phyloP scores from a whole-genome alignment of 106 monocot genomes.

The Ottelia alismoides region DNA sequence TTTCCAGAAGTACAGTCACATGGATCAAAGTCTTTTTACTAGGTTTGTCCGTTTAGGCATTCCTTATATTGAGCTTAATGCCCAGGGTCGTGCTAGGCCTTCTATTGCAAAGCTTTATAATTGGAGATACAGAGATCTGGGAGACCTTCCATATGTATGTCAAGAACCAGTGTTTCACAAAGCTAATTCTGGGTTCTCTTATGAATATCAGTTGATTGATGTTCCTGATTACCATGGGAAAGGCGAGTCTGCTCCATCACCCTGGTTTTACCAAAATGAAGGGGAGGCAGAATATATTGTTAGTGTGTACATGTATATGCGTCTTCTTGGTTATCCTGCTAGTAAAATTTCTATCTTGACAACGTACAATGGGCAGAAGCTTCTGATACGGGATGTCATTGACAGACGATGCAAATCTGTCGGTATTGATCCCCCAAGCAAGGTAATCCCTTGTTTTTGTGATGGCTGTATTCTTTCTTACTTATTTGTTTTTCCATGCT shows the following conservation, averaged over 20 bases:
- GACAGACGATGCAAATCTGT: slow-evolving; percentile 63
- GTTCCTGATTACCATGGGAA: slow-evolving; percentile 79
- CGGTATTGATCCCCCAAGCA: slow-evolving; percentile 90
- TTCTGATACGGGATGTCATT: slow-evolving; percentile 96
- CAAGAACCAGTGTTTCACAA: slow-evolving; percentile 67
- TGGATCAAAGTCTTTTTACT: slow-evolving; percentile 98
- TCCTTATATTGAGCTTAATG: slow-evolving; percentile 97
- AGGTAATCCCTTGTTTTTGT: slow-evolving; percentile 24
- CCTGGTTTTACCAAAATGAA: slow-evolving; percentile 99
- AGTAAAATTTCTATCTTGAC: slow-evolving; percentile 93
- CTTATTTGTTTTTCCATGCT: no score
- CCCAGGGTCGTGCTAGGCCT: slow-evolving; percentile 92
- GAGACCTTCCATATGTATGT: slow-evolving; percentile 73
- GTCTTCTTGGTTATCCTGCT: slow-evolving; percentile 88
- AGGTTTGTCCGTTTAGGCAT: slow-evolving; percentile 94
- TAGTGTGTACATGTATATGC: slow-evolving; percentile 98
- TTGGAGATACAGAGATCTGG: slow-evolving; percentile 96
- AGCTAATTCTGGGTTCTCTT: slow-evolving; percentile 91
- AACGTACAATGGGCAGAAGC: slow-evolving; percentile 98
- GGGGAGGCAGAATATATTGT: slow-evolving; percentile 97
- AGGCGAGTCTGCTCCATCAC: slow-evolving; percentile 93
- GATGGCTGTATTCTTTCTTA: no score
- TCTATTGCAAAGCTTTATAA: slow-evolving; percentile 86
- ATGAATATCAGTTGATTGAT: slow-evolving; percentile 87
- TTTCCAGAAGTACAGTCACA: slow-evolving; percentile 98